These are phyloP conservation scores for Aspergillus oerlinghausenensis DNA, from an alignment of 2,329 filamentous ascomycete species.

Conservation along the genomic window DNA sequence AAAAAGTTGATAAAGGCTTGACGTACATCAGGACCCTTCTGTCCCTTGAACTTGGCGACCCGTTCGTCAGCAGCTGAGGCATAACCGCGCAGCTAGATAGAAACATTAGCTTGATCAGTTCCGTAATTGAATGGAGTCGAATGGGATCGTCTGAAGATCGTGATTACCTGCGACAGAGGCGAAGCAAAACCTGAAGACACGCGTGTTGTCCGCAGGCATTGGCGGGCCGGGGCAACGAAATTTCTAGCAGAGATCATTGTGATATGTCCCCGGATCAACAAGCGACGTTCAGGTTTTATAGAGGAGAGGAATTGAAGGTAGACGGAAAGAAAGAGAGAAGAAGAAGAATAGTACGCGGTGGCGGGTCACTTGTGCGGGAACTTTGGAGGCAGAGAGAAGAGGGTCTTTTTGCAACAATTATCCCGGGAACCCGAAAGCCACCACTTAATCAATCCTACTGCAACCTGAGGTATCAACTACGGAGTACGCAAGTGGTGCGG, in stretches of 20 bases:
- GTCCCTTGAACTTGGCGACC: conserved; percentile 90
- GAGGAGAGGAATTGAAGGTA: conserved; percentile 5
- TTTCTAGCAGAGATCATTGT: conserved; percentile 81
- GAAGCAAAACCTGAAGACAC: conserved; percentile 45
- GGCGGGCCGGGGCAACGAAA: conserved; percentile 70
- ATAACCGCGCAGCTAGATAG: conserved; percentile 57
- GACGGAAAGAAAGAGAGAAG: conserved; percentile 9
- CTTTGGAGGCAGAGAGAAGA: conserved; percentile 3
- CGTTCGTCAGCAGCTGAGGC: conserved; percentile 53
- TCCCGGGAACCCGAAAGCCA: neutral
- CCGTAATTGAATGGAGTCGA: conserved; percentile 6
- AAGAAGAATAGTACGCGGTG: conserved; percentile 3
- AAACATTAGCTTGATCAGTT: conserved; percentile 17
- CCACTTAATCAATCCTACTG: neutral
- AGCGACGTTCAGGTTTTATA: neutral
- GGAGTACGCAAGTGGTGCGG: neutral
- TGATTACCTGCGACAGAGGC: conserved; percentile 55
- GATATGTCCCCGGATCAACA: conserved; percentile 26
- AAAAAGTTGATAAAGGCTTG: conserved; percentile 18
- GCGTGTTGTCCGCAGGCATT: conserved; percentile 67
- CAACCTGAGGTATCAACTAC: neutral
- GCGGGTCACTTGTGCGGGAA: conserved; percentile 19
- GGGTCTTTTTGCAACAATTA: neutral
- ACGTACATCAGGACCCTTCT: conserved; percentile 81
- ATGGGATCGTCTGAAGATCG: conserved; percentile 7